phyloP scores from a whole-genome alignment of 257 asterid species.

The Jacaranda copaia region DNA sequence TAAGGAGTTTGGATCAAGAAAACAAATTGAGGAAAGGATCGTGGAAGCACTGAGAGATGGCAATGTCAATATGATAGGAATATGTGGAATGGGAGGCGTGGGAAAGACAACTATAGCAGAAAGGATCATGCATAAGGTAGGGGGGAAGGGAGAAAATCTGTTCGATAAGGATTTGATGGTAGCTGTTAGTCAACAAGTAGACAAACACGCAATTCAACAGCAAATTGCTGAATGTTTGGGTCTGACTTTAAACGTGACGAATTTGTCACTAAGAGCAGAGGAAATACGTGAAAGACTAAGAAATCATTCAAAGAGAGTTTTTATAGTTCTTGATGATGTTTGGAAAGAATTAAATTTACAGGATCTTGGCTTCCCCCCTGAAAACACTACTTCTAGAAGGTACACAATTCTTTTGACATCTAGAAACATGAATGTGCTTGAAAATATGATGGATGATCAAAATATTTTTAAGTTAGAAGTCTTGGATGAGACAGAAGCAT shows the following conservation, averaged over 20 bases:
- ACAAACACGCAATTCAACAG: background rate
- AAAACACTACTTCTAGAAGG: constrained; percentile 5
- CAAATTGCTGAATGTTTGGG: background rate
- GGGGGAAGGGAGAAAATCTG: background rate
- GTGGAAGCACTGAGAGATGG: too few species aligned
- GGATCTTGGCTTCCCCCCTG: background rate
- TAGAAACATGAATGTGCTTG: background rate
- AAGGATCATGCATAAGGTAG: background rate
- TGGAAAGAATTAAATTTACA: constrained; percentile 33
- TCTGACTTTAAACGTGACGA: background rate
- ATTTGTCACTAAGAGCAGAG: background rate
- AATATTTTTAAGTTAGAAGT: background rate
- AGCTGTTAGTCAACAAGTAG: background rate
- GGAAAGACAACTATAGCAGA: too few species aligned
- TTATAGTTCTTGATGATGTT: constrained; percentile 40
- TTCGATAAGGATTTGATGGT: constrained; percentile 17
- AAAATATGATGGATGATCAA: constrained; percentile 11
- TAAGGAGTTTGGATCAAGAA: too few species aligned
- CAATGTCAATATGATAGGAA: too few species aligned
- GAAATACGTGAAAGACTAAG: background rate
- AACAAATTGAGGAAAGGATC: too few species aligned
- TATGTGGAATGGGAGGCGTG: too few species aligned
- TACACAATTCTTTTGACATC: constrained; percentile 37
- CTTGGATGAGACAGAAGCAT: constrained; percentile 38
- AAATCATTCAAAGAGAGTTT: background rate